These are phyloP conservation scores for Alternaria panax DNA, from an alignment of 2,329 filamentous ascomycete genomes.

Conservation along the genomic window DNA sequence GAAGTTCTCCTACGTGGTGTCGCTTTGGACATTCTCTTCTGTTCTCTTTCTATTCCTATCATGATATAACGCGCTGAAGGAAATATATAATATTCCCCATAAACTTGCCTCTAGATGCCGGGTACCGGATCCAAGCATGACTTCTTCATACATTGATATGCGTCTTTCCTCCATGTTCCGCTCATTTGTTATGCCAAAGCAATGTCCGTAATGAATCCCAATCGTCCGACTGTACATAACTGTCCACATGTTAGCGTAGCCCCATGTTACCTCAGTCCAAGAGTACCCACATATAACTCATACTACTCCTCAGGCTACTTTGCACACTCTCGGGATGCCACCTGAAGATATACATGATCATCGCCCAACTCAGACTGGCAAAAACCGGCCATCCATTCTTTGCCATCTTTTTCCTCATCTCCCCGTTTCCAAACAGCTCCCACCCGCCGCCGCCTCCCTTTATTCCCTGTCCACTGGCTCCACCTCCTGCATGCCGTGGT, in stretches of 20 bases:
- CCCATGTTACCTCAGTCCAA: background rate
- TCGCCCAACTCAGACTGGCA: slow-evolving; percentile 87
- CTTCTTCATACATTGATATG: background rate
- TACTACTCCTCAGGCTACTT: slow-evolving; percentile 88
- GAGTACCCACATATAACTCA: slow-evolving; percentile 88
- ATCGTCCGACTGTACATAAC: slow-evolving; percentile 79
- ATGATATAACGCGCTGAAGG: background rate
- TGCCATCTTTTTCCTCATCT: slow-evolving; percentile 49
- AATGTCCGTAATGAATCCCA: slow-evolving; percentile 90
- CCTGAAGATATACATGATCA: slow-evolving; percentile 94
- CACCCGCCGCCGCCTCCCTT: slow-evolving; percentile 46
- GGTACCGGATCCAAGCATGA: background rate
- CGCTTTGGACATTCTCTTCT: background rate
- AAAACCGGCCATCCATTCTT: slow-evolving; percentile 89
- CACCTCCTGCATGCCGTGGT: slow-evolving; percentile 53
- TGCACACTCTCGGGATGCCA: slow-evolving; percentile 92
- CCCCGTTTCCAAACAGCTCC: slow-evolving; percentile 49
- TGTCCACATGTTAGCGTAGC: slow-evolving; percentile 44
- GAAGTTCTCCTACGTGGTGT: background rate
- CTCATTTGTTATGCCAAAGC: slow-evolving; percentile 79
- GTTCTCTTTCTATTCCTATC: background rate
- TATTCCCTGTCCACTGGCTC: slow-evolving; percentile 16
- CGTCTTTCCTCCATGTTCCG: background rate
- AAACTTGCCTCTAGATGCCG: background rate
- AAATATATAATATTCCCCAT: background rate